Evolutionary conservation across 805 yeast genomes (phyloP), one percentile per base, ranked within the genome.

Genomic region (Ogataea corticis): DNA sequence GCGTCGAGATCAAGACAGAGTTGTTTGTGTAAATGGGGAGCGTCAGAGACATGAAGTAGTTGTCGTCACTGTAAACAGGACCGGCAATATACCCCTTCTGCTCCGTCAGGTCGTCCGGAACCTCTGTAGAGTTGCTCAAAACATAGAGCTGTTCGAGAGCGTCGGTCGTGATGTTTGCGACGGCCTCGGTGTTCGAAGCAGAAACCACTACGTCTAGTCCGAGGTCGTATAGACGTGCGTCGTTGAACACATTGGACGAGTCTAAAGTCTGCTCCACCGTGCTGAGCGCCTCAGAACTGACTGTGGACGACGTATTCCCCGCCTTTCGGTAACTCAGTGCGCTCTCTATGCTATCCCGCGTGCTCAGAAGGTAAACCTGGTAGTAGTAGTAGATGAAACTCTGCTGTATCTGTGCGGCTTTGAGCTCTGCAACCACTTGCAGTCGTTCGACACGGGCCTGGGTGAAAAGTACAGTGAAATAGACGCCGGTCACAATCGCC

Each of bases 341-440:
- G 12, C 65, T 56, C 50, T 82, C 83, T 7, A 90, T 60, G 1
- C 82, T 63, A 46, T 81, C 86, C 54, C 83, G 75, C 3, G 80
- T 71, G 1, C 87, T 68, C 9, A 89, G 67, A 71, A 85, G 82
- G 45, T 75, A 75, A 2, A 83, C 76, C 63, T 88, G 95, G 58
- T 83, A 86, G 61, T 80, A 83, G 21, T 79, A 69, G 49, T 72
- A 76, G 47, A 77, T 77, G 46, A 87, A 68, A 33, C 80, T 76
- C 65, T 88, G 96, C 44, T 75, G 76, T 16, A 89, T 70, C 63
- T 90, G 96, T 0, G 91, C 77, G 0, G 92, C 80, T 63, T 88
- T 89, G 45, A 90, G 69, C 62, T 86, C 86, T 2, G 96, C 86
- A 16, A 89, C 86, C 35, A 87, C 87, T 55, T 78, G 79, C 19